phyloP scores from a whole-genome alignment of 257 asterid genomes.

The Linderniella brevidens region DNA sequence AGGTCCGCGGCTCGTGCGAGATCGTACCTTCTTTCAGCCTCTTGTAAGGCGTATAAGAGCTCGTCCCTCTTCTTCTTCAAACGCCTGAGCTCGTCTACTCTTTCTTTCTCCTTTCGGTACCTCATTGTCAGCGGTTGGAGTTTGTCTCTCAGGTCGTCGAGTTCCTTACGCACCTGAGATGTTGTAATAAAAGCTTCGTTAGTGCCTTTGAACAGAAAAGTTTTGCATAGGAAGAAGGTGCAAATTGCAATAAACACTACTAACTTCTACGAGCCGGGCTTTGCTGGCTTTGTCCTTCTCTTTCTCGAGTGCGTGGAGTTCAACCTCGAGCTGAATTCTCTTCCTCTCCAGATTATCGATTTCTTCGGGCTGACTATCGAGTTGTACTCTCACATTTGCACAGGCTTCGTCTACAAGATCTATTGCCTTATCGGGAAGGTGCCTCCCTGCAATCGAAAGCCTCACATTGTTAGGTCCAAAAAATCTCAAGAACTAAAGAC shows the following conservation, averaged over 20 bases:
- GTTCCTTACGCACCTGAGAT: slow-evolving; percentile 52
- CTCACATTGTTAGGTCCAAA: neutral
- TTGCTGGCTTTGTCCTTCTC: slow-evolving; percentile 79
- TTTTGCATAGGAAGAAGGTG: no score
- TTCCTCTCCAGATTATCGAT: slow-evolving; percentile 61
- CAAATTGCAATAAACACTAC: no score
- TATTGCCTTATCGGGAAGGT: slow-evolving; percentile 63
- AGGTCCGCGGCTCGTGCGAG: slow-evolving; percentile 88
- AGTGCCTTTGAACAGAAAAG: no score
- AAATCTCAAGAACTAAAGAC: neutral
- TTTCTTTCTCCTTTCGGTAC: slow-evolving; percentile 66
- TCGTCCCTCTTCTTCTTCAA: slow-evolving; percentile 65
- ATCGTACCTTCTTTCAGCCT: slow-evolving; percentile 87
- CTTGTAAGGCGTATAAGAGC: slow-evolving; percentile 49
- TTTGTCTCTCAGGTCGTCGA: slow-evolving; percentile 82
- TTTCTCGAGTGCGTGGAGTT: slow-evolving; percentile 65
- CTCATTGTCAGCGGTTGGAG: slow-evolving; percentile 78
- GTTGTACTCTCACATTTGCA: slow-evolving; percentile 73
- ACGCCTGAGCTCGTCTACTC: slow-evolving; percentile 66
- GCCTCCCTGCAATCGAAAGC: slow-evolving; percentile 29
- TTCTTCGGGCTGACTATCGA: slow-evolving; percentile 64
- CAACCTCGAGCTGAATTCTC: slow-evolving; percentile 61
- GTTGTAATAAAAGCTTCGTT: no score
- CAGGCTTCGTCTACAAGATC: slow-evolving; percentile 66
- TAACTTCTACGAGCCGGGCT: slow-evolving; percentile 54